Evolutionary conservation across 73 alveolate species (phyloP), one percentile per base, ranked within the genome.

Genomic region (Stentor coeruleus): DNA sequence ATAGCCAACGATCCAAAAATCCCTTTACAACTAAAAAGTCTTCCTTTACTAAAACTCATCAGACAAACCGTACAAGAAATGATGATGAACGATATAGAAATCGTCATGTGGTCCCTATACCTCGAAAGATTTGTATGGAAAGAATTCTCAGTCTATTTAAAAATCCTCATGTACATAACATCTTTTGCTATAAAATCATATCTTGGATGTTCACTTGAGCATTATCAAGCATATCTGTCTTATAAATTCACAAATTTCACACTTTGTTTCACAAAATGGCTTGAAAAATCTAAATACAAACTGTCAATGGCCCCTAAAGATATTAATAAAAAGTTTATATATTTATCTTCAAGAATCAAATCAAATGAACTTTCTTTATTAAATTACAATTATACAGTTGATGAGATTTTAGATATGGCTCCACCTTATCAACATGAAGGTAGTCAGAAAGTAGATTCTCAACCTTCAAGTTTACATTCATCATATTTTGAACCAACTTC

Each of bases 61-160:
- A 11, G 6, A 3, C 37, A 39, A 77, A 26, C 77, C 77, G 42
- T 30, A 26, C 77, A 42, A 35, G 85, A 41, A 15, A 38, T 77
- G 85, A 77, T 77, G 85, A 1, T 77, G 39, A 77, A 77, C 42
- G 85, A 77, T 6, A 11, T 77, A 4, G 85, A 77, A 42, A n/a
- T 77, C 31, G 80, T 77, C 42, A 30, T 77, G 35, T 77, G 85
- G 80, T 14, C 35, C 42, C 31, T 77, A 35, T 77, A 77, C 74
- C 35, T 77, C 3, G 80, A 77, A 4, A 35, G 74, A 33, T 77
- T 77, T 39, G 85, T 38, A 20, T 77, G 85, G 81, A 38, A n/a
- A 1, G 37, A 35, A 11, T 74, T 2, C 15, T 37, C 39, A 11
- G 11, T 26, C 1, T 40, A 20, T 66, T 31, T 66, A 2, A 66